Base-by-base conservation (phyloP, 495 filamentous ascomycete species). In the Xylaria scruposa region DNA sequence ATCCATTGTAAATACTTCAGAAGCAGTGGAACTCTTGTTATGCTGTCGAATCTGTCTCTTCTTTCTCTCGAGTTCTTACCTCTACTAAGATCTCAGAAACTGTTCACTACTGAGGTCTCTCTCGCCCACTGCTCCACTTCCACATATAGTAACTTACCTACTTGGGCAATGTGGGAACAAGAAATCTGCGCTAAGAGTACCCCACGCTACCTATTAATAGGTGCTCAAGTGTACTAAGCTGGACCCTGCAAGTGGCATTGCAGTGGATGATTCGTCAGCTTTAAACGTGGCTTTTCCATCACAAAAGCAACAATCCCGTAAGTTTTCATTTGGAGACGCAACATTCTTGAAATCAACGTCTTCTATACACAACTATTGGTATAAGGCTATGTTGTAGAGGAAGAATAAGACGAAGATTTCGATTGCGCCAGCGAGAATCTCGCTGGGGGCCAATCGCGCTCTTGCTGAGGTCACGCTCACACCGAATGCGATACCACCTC, bases 231-330 rank as follows among this genome's bases (percentile, higher is more conserved):
- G 21, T 21, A 26, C 49, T 56, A 56, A 56, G 26, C 13, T 51
- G 26, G n/a, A 24, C 64, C 47, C 64, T 67, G 46, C 29, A 54
- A 40, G 44, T 47, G 47, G 33, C 36, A 36, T 40, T 40, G 31
- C 31, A 42, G 26, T 26, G 4, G 24, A 38, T 67, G 51, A 70
- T 70, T 70, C 68, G 68, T 71, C 60, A 66, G 49, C 68, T 44
- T 49, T 66, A n/a, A 65, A 71, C 70, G 62, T 66, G 62, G 70
- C 70, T 71, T 67, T 64, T 67, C 38, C 8, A 59, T 56, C n/a
- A 33, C 21, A 42, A 15, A 51, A 19, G n/a, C 24, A 31, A n/a
- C 44, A 21, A 36, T 67, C 42, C 40, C 15, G 15, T 53, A 12
- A 13, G 26, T 51, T 68, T 68, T 46, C 21, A 15, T 26, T 58